These are phyloP conservation scores for Peronospora farinosa DNA, from an alignment of 352 stramenopile species.

Conservation along the genomic window DNA sequence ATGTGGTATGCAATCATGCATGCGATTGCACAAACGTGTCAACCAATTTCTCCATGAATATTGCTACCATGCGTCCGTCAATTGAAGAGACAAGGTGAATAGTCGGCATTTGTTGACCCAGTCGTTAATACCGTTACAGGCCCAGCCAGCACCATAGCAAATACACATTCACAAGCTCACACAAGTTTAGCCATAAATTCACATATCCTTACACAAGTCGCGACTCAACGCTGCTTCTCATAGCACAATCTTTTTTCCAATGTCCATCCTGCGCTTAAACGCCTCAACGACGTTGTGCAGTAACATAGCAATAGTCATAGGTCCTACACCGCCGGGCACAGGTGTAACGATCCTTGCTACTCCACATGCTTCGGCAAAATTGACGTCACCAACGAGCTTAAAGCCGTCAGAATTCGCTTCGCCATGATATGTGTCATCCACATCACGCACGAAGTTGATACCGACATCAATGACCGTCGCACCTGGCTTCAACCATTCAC, in stretches of 20 bases:
- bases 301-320: conserved; percentile 97
- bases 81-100: conserved; percentile 43
- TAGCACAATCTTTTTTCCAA: conserved; percentile 19
- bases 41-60: conserved; percentile 76
- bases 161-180: background rate
- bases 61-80: conserved; percentile 66
- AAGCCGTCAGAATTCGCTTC: conserved; percentile 80
- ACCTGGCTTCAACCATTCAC: conserved; percentile 95
- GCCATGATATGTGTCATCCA: conserved; percentile 44
- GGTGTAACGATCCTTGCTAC: conserved; percentile 92
- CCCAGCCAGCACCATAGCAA: conserved; percentile 1
- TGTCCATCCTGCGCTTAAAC: conserved; percentile 60
- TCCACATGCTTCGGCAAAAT: conserved; percentile 78
- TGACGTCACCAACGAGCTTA: conserved; percentile 96
- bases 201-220: background rate
- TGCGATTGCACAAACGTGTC: conserved; percentile 66
- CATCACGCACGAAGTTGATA: conserved; percentile 94
- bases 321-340: conserved; percentile 96
- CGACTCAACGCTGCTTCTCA: conserved; percentile 8
- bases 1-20: conserved; percentile 77
- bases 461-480: conserved; percentile 98
- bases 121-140: background rate
- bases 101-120: conserved; percentile 5
- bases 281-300: conserved; percentile 84
- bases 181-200: background rate